phyloP scores from a whole-genome alignment of 106 monocot genomes.

The Triglochin maritima region DNA sequence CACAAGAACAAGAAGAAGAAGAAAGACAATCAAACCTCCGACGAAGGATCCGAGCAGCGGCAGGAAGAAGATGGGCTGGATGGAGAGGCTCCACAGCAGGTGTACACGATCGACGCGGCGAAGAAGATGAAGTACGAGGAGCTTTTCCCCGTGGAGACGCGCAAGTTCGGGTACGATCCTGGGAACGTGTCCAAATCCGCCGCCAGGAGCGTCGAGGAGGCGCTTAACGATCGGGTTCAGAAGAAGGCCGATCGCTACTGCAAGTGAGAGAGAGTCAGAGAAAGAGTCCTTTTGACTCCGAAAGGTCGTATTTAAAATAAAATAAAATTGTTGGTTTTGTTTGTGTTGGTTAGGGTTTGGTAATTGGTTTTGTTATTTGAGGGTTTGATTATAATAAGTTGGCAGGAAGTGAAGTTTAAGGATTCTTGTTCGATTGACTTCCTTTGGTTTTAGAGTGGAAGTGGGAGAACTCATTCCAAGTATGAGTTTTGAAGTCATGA shows the following conservation, averaged over 20 bases:
- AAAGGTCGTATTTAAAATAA: too few species aligned
- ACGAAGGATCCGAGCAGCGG: constrained; percentile 2
- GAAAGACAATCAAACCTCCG: constrained; percentile 27
- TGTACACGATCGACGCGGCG: constrained; percentile 86
- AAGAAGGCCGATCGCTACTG: constrained; percentile 99
- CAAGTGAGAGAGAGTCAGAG: constrained; percentile 42
- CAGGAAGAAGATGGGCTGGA: constrained; percentile 7
- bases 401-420: too few species aligned
- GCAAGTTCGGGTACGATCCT: constrained; percentile 81
- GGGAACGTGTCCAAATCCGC: constrained; percentile 35
- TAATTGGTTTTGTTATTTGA: too few species aligned
- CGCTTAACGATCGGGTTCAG: constrained; percentile 78
- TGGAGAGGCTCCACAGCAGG: constrained; percentile 8
- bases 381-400: too few species aligned
- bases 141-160: constrained; percentile 86
- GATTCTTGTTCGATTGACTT: too few species aligned
- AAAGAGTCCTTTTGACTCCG: too few species aligned
- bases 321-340: too few species aligned
- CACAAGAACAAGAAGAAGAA: constrained; percentile 42
- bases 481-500: too few species aligned
- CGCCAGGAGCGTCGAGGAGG: constrained; percentile 53
- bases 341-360: too few species aligned
- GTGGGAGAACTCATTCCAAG: too few species aligned
- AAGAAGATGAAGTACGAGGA: constrained; percentile 99
- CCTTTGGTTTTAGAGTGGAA: too few species aligned